Percentiles rank a stretch among this genome's conserved stretches.
Conservation (phyloP, 2,329 filamentous ascomycete genomes). For the Clonostachys rhizophaga region DNA sequence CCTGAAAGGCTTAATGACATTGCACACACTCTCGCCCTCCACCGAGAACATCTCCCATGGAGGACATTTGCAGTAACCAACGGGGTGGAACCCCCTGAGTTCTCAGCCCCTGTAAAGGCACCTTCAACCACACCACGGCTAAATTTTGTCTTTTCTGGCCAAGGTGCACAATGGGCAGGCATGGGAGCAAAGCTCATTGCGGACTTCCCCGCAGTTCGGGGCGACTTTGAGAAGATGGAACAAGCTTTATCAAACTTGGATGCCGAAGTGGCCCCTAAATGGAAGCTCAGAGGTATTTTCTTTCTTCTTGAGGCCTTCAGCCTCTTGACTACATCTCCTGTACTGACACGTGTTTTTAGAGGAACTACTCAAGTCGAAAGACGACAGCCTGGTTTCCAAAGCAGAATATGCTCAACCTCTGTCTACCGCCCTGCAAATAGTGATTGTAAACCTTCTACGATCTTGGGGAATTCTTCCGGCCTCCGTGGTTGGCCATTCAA, state of each 20-base stretch:
- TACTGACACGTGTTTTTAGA: neutral
- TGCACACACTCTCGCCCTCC: neutral
- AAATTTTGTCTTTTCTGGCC: conserved; percentile 14
- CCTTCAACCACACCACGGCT: neutral
- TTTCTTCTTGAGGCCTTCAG: neutral
- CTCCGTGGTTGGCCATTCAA: conserved; percentile 31
- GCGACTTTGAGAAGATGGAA: conserved; percentile 5
- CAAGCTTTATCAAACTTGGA: neutral
- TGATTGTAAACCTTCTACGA: conserved; percentile 26
- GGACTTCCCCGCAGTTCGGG: conserved; percentile 13
- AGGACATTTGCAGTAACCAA: neutral
- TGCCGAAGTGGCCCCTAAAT: neutral
- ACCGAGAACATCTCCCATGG: neutral
- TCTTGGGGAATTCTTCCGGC: conserved; percentile 17
- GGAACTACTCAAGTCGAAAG: neutral
- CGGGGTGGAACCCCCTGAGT: neutral
- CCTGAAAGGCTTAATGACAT: neutral
- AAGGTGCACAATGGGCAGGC: conserved; percentile 15
- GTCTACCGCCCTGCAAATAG: conserved; percentile 31
- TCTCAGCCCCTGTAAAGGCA: neutral
- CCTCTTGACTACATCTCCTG: no score
- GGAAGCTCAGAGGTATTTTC: neutral
- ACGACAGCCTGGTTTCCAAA: neutral
- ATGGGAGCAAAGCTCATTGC: conserved; percentile 16
- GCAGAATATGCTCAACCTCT: conserved; percentile 18